Evolutionary conservation across 116 monocot genomes (phyloP).

Genomic region (Dioscorea cayenensis): DNA sequence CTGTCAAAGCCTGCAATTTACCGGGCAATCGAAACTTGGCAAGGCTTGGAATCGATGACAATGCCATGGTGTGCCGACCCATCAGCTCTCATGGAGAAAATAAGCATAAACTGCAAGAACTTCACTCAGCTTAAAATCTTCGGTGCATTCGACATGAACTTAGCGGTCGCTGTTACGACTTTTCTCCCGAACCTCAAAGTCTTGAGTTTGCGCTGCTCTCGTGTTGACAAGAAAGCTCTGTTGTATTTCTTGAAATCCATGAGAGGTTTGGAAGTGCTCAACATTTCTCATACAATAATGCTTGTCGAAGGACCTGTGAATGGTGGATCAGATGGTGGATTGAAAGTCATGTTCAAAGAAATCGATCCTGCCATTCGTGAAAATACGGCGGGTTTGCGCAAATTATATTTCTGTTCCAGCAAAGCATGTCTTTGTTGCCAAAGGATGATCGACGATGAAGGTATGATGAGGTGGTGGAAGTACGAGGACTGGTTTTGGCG

Average conservation of each 20-base stretch:
- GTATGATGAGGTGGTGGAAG: constrained; percentile 82
- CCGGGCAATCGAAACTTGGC: constrained; percentile 62
- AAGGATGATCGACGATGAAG: constrained; percentile 67
- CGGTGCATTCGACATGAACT: constrained; percentile 59
- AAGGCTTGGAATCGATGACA: constrained; percentile 66
- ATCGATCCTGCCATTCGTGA: constrained; percentile 32
- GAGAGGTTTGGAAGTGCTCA: constrained; percentile 66
- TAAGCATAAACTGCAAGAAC: constrained; percentile 65
- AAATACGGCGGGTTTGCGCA: constrained; percentile 38
- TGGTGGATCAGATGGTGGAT: constrained; percentile 6
- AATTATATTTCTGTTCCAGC: constrained; percentile 50
- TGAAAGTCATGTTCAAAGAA: constrained; percentile 25
- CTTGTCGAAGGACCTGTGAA: constrained; percentile 17
- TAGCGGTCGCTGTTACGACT: constrained; percentile 44
- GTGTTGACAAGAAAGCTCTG: constrained; percentile 46
- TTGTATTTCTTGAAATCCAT: constrained; percentile 17
- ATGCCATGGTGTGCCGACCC: constrained; percentile 71
- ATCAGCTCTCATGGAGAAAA: constrained; percentile 71
- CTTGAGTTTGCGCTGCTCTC: constrained; percentile 72
- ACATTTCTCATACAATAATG: constrained; percentile 78
- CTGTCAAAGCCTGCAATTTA: constrained; percentile 68
- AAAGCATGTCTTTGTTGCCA: constrained; percentile 37
- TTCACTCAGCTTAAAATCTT: constrained; percentile 70
- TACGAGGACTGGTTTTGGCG: constrained; percentile 89
- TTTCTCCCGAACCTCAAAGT: constrained; percentile 56